Conservation (phyloP, 768 basidiomycete species). For the Tylopilus intermedius region DNA sequence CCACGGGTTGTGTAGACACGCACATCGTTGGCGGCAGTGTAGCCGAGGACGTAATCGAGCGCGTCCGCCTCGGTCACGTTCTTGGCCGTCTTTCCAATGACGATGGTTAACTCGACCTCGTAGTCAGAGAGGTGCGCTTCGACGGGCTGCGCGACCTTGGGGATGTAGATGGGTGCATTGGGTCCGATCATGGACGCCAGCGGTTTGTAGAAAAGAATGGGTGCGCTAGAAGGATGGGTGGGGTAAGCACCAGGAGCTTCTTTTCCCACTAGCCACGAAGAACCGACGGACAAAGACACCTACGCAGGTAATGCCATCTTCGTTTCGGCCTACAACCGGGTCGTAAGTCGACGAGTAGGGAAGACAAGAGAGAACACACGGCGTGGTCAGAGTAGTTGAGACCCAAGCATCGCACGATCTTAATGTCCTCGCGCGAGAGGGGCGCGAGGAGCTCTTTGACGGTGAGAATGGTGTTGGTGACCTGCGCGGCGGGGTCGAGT, state of each 20-base stretch:
- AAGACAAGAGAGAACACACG: conserved; percentile 33
- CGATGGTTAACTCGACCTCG: conserved; percentile 75
- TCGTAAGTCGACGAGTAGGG: neutral
- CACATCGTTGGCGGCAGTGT: conserved; percentile 78
- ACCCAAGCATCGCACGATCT: conserved; percentile 70
- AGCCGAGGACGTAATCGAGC: conserved; percentile 80
- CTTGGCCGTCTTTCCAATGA: conserved; percentile 78
- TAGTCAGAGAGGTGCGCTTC: conserved; percentile 74
- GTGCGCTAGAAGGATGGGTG: conserved; percentile 41
- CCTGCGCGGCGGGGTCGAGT: conserved; percentile 59
- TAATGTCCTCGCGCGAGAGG: conserved; percentile 60
- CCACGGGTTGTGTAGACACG: conserved; percentile 6
- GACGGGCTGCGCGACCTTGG: conserved; percentile 63
- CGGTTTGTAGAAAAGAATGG: conserved; percentile 79
- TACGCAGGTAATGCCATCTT: conserved; percentile 62
- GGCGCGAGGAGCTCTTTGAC: conserved; percentile 69
- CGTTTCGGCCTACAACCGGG: conserved; percentile 52
- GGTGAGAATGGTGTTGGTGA: conserved; percentile 60
- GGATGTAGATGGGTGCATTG: conserved; percentile 58
- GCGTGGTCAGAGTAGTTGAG: conserved; percentile 86
- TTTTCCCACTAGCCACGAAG: neutral
- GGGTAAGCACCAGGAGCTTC: neutral
- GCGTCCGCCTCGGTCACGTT: conserved; percentile 77
- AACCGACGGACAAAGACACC: conserved; percentile 17
- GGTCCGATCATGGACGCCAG: conserved; percentile 66